A percentile compares a stretch with the other conserved stretches of the same genome.
phyloP scores from a whole-genome alignment of 1,284 basidiomycete species.

The Mrakiaceae sp. region DNA sequence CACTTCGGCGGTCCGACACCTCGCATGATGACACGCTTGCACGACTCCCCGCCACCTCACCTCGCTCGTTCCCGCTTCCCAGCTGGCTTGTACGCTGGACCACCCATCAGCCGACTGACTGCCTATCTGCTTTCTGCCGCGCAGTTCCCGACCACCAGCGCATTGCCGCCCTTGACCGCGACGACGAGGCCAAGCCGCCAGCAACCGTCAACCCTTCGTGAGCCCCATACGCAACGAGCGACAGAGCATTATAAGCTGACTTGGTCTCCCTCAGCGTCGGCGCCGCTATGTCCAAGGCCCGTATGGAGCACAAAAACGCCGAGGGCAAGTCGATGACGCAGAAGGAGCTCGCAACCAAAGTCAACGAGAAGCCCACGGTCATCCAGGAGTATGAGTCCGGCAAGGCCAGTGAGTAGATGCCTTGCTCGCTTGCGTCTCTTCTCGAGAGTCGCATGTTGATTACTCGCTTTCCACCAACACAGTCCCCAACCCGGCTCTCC shows the following conservation, averaged over 20 bases:
- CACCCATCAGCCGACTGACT: not conserved
- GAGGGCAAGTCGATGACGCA: constrained; percentile 49
- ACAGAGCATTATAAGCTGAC: not conserved
- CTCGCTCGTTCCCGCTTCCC: not conserved
- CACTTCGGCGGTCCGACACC: too few relatives aligned
- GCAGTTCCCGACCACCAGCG: constrained; percentile 81
- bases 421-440: not conserved
- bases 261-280: constrained; percentile 27
- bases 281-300: constrained; percentile 71
- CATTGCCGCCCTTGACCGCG: constrained; percentile 85
- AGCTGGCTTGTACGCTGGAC: not conserved
- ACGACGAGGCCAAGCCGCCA: constrained; percentile 94
- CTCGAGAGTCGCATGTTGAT: not conserved
- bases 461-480: constrained; percentile 27
- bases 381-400: constrained; percentile 18
- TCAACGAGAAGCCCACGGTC: constrained; percentile 33
- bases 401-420: constrained; percentile 14
- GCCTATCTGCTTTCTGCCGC: not conserved
- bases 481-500: constrained; percentile 77
- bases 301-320: constrained; percentile 45
- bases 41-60: not conserved
- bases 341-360: constrained; percentile 75
- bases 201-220: constrained; percentile 52
- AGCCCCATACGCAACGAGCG: constrained; percentile 11
- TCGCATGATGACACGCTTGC: constrained; percentile 3